Base-by-base conservation (phyloP, 805 yeast genomes). In the Cyberlindnera sargentensis region DNA sequence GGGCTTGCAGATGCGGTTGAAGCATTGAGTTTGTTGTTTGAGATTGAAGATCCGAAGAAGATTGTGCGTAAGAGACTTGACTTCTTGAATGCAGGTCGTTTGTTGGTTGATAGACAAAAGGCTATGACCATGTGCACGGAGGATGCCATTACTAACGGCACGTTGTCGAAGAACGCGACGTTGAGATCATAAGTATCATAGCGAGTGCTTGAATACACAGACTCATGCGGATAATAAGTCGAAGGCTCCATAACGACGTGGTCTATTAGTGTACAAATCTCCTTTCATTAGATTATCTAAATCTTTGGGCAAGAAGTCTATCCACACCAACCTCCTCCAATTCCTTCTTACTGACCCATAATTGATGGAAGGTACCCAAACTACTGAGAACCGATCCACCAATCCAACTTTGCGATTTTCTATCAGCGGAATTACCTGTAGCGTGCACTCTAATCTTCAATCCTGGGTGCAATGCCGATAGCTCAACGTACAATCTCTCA, bases 281-380 rank as follows among this genome's bases (percentile, higher is more conserved):
- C 20, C 20, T 15, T 15, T 15, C 20, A 15, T 15, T 15, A 15
- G 20, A n/a, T 57, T 62, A 89, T 65, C 95, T 81, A 64, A 89
- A 89, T 65, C 96, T 74, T 62, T 84, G 91, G 44, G 77, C 76
- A 45, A 87, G 73, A 44, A 90, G 71, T 60, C 88, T 78, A 44
- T 86, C 93, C 9, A 80, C 80, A 5, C 97, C 97, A 26, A 80
- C 87, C 62, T 90, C 96, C 48, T 86, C 88, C 55, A 82, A 85
- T 63, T 90, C 97, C 51, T 76, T 78, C 57, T 80, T 82, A 35
- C 90, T 84, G 2, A 90, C 95, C 96, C 96, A 90, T 66, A 85
- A 68, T 63, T 90, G 97, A 62, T 90, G 97, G 72, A 90, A 90
- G 3, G 96, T 86, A 31, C 97, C 97, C 53, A 90, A 71, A 41